phyloP scores from a whole-genome alignment of 2,329 filamentous ascomycete species.

The Fusarium xylarioides region DNA sequence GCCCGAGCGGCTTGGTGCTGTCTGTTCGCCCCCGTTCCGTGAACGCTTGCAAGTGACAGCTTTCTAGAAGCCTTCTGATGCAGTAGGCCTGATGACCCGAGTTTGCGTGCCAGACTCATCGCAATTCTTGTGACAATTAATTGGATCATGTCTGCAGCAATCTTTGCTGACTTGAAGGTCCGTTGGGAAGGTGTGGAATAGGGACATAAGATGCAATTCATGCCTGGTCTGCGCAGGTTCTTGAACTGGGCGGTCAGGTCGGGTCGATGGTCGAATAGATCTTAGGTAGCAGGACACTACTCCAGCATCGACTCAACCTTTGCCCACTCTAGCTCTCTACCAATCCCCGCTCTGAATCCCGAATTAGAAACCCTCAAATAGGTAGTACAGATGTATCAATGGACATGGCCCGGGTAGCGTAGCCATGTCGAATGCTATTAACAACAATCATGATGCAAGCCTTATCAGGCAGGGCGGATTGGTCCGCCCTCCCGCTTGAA shows the following conservation, averaged over 20 bases:
- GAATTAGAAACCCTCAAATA: conserved; percentile 18
- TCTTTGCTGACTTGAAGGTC: conserved; percentile 2
- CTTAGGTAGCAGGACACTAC: background rate
- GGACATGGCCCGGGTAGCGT: conserved; percentile 24
- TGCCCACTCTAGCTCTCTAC: conserved; percentile 2
- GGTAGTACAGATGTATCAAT: conserved; percentile 35
- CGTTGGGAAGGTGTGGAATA: conserved; percentile 13
- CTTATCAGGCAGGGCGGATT: conserved; percentile 18
- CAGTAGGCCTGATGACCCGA: conserved; percentile 21
- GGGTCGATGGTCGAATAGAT: background rate
- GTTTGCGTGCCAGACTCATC: conserved; percentile 27
- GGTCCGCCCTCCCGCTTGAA: conserved; percentile 20
- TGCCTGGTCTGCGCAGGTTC: conserved; percentile 4
- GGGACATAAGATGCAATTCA: conserved; percentile 8
- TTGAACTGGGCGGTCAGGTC: background rate
- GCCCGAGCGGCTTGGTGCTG: conserved; percentile 17
- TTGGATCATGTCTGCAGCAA: conserved; percentile 15
- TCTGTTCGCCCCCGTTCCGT: conserved; percentile 24
- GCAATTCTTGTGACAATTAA: conserved; percentile 8
- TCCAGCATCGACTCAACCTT: background rate
- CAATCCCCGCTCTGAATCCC: background rate
- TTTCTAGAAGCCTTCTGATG: conserved; percentile 41
- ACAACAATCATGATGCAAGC: conserved; percentile 22
- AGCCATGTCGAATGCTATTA: conserved; percentile 33
- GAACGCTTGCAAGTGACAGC: conserved; percentile 18